A percentile compares a stretch with the other conserved stretches of the same genome.
Conservation (phyloP, 179 eudicot genomes). For the Gypsophila paniculata region DNA sequence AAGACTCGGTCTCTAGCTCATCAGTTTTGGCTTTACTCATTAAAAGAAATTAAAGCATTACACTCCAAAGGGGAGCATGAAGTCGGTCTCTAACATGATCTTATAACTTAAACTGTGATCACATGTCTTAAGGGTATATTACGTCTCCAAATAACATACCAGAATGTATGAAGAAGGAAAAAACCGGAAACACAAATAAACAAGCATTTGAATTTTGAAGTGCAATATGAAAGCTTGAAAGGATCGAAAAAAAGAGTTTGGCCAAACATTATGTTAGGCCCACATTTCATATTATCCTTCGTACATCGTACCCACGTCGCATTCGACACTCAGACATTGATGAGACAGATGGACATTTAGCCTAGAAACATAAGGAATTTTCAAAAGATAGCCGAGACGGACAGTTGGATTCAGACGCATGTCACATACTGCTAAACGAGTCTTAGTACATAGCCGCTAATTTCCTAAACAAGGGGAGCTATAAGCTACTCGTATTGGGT, state of each 20-base stretch:
- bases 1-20: neutral
- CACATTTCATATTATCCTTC: no score
- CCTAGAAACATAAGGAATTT: no score
- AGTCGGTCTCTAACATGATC: neutral
- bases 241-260: no score
- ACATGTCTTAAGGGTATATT: neutral
- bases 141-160: neutral
- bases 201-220: neutral
- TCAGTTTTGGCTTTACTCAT: neutral
- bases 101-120: neutral
- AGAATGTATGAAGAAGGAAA: neutral
- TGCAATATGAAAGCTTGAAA: neutral
- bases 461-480: neutral
- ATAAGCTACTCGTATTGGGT: no score
- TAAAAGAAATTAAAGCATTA: neutral
- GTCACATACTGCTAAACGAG: no score
- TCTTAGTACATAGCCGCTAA: no score
- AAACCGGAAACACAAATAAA: neutral
- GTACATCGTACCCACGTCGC: no score
- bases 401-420: no score
- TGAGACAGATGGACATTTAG: no score
- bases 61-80: neutral
- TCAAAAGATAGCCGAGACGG: no score
- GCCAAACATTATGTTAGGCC: no score
- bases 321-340: no score